A percentile compares a stretch with the other conserved stretches of the same genome.
Conservation (phyloP, 202 grass and related monocot species). For the Saccharum hybrid region DNA sequence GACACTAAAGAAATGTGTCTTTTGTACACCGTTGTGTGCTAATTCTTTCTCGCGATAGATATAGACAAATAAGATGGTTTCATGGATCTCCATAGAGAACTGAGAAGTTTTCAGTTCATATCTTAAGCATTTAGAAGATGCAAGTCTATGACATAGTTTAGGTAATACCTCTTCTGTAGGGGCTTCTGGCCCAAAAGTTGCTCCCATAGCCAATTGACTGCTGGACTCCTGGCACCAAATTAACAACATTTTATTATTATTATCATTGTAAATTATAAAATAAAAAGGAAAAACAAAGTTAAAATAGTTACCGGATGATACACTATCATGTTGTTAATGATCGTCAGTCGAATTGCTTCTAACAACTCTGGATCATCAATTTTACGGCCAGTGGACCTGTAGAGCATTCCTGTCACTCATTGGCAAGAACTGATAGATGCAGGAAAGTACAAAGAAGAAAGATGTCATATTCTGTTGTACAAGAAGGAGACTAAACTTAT, state of each 20-base stretch:
- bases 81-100: background rate
- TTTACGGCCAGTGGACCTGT: conserved; percentile 96
- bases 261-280: background rate
- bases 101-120: conserved; percentile 14
- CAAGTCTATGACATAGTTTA: conserved; percentile 4
- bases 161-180: conserved; percentile 63
- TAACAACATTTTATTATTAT: background rate
- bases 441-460: conserved; percentile 53
- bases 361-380: conserved; percentile 92
- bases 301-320: conserved; percentile 85
- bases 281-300: background rate
- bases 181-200: conserved; percentile 86
- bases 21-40: background rate
- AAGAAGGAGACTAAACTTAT: conserved; percentile 41
- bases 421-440: conserved; percentile 59
- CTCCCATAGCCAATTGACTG: conserved; percentile 93
- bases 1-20: background rate
- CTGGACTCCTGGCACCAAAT: conserved; percentile 78
- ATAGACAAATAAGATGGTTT: conserved; percentile 27
- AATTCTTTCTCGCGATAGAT: background rate
- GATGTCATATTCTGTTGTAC: conserved; percentile 34
- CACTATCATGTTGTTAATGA: conserved; percentile 93
- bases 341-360: conserved; percentile 91
- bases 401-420: conserved; percentile 61
- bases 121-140: conserved; percentile 22